Percentiles rank a stretch among this genome's conserved stretches.
Conservation (phyloP, 2,329 filamentous ascomycete genomes). For the Hirsutella minnesotensis region DNA sequence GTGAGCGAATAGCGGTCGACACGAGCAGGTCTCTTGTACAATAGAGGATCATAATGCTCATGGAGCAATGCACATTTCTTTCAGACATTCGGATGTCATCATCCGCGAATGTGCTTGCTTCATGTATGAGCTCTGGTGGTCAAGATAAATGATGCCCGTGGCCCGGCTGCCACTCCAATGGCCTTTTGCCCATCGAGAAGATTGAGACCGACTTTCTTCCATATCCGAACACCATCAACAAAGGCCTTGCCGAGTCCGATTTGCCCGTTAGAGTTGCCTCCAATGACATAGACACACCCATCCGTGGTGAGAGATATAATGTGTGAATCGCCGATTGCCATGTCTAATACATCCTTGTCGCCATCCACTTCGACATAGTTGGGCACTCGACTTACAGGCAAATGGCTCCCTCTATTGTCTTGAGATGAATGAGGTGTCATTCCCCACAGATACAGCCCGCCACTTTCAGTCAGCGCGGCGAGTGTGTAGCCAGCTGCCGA, state of each 20-base stretch:
- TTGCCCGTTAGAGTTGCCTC: slow-evolving; percentile 47
- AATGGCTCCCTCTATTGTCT: slow-evolving; percentile 20
- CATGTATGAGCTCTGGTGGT: slow-evolving; percentile 14
- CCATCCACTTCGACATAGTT: slow-evolving; percentile 33
- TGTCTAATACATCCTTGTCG: slow-evolving; percentile 40
- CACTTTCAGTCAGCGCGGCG: slow-evolving; percentile 44
- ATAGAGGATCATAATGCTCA: slow-evolving; percentile 32
- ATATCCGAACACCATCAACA: slow-evolving; percentile 14
- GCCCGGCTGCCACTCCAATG: slow-evolving; percentile 35
- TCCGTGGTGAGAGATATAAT: slow-evolving; percentile 40
- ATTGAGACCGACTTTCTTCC: slow-evolving; percentile 23
- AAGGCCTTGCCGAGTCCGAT: slow-evolving; percentile 30
- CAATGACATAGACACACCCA: slow-evolving; percentile 40
- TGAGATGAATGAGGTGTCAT: slow-evolving; percentile 10
- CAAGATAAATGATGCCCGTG: slow-evolving; percentile 36
- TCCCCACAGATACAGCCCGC: slow-evolving; percentile 53
- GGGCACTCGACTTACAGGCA: slow-evolving; percentile 20
- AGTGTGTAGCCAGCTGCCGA: slow-evolving; percentile 43
- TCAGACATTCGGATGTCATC: not conserved
- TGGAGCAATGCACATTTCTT: slow-evolving; percentile 10
- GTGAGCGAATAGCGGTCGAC: slow-evolving; percentile 35
- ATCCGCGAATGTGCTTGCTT: too few species aligned
- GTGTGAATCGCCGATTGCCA: slow-evolving; percentile 47
- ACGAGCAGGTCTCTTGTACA: slow-evolving; percentile 27
- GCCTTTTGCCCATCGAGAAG: slow-evolving; percentile 15